A percentile compares a stretch with the other conserved stretches of the same genome.
Conservation (phyloP, 2,329 filamentous ascomycete species). For the Aureobasidium sp. region DNA sequence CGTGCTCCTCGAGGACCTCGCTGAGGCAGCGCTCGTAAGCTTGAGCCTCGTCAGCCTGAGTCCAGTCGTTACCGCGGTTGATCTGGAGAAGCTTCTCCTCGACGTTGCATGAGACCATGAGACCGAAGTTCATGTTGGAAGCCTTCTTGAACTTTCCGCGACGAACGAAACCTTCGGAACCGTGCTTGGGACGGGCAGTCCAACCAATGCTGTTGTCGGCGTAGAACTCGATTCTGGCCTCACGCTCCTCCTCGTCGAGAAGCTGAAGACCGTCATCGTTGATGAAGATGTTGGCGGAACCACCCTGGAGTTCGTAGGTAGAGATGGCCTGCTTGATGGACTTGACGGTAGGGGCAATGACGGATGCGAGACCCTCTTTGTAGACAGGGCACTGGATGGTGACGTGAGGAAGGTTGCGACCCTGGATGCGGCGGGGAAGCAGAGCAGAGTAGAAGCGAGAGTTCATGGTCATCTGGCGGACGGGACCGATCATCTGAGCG, state of each 20-base stretch:
- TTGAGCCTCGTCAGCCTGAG: conserved; percentile 28
- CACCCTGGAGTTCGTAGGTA: conserved; percentile 67
- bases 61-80: conserved; percentile 29
- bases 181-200: conserved; percentile 42
- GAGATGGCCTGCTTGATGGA: conserved; percentile 71
- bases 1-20: conserved; percentile 45
- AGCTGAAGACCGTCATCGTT: conserved; percentile 66
- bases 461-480: conserved; percentile 64
- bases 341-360: conserved; percentile 68
- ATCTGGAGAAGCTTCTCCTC: conserved; percentile 47
- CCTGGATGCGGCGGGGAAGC: conserved; percentile 54
- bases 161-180: conserved; percentile 42
- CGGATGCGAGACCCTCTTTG: conserved; percentile 68
- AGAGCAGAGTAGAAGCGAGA: conserved; percentile 74
- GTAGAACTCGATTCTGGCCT: conserved; percentile 39
- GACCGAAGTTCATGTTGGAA: conserved; percentile 67
- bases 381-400: conserved; percentile 79
- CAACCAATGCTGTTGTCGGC: conserved; percentile 43
- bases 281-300: conserved; percentile 69
- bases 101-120: conserved; percentile 52
- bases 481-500: conserved; percentile 66
- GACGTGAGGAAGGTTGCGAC: conserved; percentile 55
- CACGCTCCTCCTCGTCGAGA: conserved; percentile 40
- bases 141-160: conserved; percentile 60
- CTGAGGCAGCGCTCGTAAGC: conserved; percentile 43